These are phyloP conservation scores for Claviceps paspali DNA, from an alignment of 2,329 filamentous ascomycete species.

Conservation along the genomic window DNA sequence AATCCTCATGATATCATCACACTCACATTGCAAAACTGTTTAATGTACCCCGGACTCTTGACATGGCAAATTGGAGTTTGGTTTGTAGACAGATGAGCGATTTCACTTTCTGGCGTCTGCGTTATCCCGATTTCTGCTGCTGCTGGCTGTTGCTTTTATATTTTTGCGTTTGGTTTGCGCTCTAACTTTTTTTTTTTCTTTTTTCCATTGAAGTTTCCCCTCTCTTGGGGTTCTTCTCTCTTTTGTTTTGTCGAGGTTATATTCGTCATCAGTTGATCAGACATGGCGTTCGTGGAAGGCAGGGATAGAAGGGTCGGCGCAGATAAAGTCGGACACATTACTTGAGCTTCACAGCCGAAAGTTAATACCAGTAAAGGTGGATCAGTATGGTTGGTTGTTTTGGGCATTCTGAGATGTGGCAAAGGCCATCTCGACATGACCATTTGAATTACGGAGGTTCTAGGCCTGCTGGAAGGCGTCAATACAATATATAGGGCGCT, in stretches of 20 bases:
- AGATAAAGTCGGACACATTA: background rate
- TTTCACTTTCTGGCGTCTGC: slow-evolving; percentile 8
- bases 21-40: background rate
- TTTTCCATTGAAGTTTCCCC: no score
- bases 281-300: slow-evolving; percentile 3
- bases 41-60: background rate
- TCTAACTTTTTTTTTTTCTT: background rate
- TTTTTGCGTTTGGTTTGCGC: background rate
- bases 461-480: background rate
- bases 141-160: background rate
- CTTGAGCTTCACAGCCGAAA: slow-evolving; percentile 1
- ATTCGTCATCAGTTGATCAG: slow-evolving; percentile 4
- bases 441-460: background rate
- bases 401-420: slow-evolving; percentile 1
- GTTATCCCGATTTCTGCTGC: slow-evolving; percentile 4
- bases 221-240: no score
- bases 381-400: background rate
- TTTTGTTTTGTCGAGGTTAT: no score
- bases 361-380: background rate
- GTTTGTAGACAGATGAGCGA: slow-evolving; percentile 3
- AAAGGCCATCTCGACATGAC: background rate
- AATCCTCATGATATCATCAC: background rate
- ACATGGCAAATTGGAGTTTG: slow-evolving; percentile 5
- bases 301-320: slow-evolving; percentile 1
- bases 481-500: slow-evolving; percentile 2